These are phyloP conservation scores for Diaporthe humulicola DNA, from an alignment of 2,329 filamentous ascomycete species.

Conservation along the genomic window DNA sequence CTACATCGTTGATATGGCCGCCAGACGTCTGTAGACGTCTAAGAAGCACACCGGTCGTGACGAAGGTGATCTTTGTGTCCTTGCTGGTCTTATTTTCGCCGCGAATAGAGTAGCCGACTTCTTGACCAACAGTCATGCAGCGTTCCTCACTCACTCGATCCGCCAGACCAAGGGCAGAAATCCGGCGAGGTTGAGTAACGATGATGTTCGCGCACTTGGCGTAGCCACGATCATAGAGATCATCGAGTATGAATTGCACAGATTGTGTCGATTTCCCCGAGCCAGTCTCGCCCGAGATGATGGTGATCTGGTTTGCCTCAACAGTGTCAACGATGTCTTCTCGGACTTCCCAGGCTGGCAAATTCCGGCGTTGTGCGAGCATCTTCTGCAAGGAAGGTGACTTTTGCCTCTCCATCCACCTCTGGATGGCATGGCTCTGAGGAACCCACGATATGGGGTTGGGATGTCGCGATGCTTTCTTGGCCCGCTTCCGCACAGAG, in stretches of 20 bases:
- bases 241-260: conserved; percentile 94
- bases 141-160: conserved; percentile 95
- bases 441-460: conserved; percentile 75
- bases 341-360: conserved; percentile 90
- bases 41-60: conserved; percentile 94
- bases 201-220: conserved; percentile 89
- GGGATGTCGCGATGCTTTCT: conserved; percentile 60
- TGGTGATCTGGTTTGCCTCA: conserved; percentile 85
- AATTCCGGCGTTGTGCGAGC: conserved; percentile 76
- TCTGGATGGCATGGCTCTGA: conserved; percentile 70
- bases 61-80: conserved; percentile 91
- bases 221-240: conserved; percentile 82
- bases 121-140: conserved; percentile 83
- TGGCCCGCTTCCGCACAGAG: conserved; percentile 45
- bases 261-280: conserved; percentile 98
- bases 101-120: conserved; percentile 92
- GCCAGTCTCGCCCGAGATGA: conserved; percentile 96
- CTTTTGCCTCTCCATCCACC: conserved; percentile 79
- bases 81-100: conserved; percentile 84
- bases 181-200: conserved; percentile 94
- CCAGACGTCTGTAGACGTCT: conserved; percentile 92
- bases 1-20: conserved; percentile 82
- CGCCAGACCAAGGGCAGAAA: conserved; percentile 92
- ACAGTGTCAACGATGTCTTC: conserved; percentile 84
- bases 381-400: conserved; percentile 79